Conservation (phyloP, 2,329 filamentous ascomycete genomes). For the Phymatotrichopsis omnivora region DNA sequence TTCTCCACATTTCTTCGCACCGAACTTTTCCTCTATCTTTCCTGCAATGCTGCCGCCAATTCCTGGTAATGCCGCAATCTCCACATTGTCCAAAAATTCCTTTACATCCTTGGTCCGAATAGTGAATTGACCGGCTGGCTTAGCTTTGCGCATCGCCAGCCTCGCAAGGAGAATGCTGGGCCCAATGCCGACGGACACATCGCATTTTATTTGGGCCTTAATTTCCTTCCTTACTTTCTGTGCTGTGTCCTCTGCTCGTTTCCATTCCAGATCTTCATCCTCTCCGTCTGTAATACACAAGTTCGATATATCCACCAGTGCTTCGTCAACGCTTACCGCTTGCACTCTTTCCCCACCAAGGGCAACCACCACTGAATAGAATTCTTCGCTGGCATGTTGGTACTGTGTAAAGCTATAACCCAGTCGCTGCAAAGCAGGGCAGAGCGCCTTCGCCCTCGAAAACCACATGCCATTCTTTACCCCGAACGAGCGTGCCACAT, state of each 20-base stretch:
- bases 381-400: constrained; percentile 76
- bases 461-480: constrained; percentile 99
- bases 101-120: constrained; percentile 71
- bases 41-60: constrained; percentile 84
- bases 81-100: constrained; percentile 64
- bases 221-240: constrained; percentile 51
- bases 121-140: constrained; percentile 86
- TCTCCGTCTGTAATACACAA: constrained; percentile 48
- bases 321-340: constrained; percentile 95
- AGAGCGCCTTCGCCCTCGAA: constrained; percentile 74
- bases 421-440: constrained; percentile 76
- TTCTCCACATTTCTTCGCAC: constrained; percentile 72
- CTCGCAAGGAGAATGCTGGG: constrained; percentile 85
- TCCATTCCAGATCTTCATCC: constrained; percentile 67
- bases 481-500: constrained; percentile 73
- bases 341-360: constrained; percentile 69
- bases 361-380: constrained; percentile 74
- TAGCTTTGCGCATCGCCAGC: constrained; percentile 79
- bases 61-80: constrained; percentile 73
- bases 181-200: constrained; percentile 87
- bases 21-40: constrained; percentile 71
- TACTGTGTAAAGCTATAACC: constrained; percentile 94
- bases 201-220: too few relatives aligned
- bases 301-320: constrained; percentile 70
- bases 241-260: constrained; percentile 64